A percentile compares a stretch with the other conserved stretches of the same genome.
phyloP scores from a whole-genome alignment of 176 grass and related monocot genomes.

The Puccinellia tenuiflora region DNA sequence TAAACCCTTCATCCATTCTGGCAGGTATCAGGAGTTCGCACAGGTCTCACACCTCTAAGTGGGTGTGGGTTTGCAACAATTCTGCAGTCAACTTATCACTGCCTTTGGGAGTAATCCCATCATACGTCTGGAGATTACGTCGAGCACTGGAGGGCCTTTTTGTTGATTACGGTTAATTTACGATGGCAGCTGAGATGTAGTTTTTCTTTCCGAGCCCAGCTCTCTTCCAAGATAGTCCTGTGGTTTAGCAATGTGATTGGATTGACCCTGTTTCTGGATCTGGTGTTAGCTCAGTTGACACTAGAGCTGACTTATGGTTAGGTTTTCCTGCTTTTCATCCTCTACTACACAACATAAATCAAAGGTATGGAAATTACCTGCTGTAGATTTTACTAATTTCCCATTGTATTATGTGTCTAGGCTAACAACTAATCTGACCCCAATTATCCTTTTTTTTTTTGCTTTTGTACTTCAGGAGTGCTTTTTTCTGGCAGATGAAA shows the following conservation, averaged over 20 bases:
- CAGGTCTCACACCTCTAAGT: constrained; percentile 57
- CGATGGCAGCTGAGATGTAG: constrained; percentile 34
- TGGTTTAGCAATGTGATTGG: constrained; percentile 46
- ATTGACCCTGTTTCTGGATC: constrained; percentile 34
- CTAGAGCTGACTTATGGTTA: constrained; percentile 45
- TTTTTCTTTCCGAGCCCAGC: constrained; percentile 37
- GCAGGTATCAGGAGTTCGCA: constrained; percentile 47
- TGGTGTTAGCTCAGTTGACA: constrained; percentile 24
- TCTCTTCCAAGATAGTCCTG: background rate
- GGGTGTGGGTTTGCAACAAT: constrained; percentile 62
- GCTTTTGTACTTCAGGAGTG: constrained; percentile 25
- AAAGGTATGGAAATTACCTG: constrained; percentile 37
- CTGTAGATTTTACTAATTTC: constrained; percentile 3
- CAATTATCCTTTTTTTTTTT: background rate
- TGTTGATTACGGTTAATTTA: constrained; percentile 76
- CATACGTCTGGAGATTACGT: constrained; percentile 61
- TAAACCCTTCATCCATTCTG: constrained; percentile 50
- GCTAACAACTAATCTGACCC: background rate
- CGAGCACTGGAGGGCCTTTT: constrained; percentile 61
- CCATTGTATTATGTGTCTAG: background rate
- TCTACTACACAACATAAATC: constrained; percentile 29
- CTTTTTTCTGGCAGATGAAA: constrained; percentile 26
- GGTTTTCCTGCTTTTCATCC: constrained; percentile 51
- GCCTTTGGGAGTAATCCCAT: constrained; percentile 50
- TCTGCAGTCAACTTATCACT: constrained; percentile 24